Conservation (phyloP, 192 early-diverging fungal species). For the Blastocladiella britannica region DNA sequence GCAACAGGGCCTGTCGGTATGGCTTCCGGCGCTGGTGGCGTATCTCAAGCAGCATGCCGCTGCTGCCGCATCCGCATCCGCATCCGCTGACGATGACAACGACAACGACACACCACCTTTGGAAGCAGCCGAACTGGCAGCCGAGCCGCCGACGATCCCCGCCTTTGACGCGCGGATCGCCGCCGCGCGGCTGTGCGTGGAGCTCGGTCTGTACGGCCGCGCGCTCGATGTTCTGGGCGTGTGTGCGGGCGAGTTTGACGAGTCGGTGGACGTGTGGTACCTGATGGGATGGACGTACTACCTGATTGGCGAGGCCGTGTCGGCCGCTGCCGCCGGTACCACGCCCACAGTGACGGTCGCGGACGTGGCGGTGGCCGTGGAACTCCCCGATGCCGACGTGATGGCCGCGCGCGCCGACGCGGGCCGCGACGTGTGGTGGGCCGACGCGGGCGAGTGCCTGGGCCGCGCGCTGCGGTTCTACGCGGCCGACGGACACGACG, state of each 20-base stretch:
- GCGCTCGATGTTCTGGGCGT: constrained; percentile 60
- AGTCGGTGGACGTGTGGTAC: constrained; percentile 82
- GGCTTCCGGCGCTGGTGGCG: constrained; percentile 1
- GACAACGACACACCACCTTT: constrained; percentile 6
- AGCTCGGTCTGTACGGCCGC: constrained; percentile 53
- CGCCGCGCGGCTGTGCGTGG: constrained; percentile 64
- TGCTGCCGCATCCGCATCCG: constrained; percentile 7
- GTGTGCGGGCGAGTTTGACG: constrained; percentile 76
- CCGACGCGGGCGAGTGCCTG: constrained; percentile 18
- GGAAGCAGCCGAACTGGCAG: constrained; percentile 4
- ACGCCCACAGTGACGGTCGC: constrained; percentile 44
- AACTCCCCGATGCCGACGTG: constrained; percentile 9
- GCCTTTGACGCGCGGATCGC: constrained; percentile 66
- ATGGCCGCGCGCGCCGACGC: constrained; percentile 7
- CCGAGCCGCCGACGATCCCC: constrained; percentile 37
- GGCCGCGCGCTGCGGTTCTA: constrained; percentile 30
- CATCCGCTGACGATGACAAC: constrained; percentile 4
- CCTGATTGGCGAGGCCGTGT: constrained; percentile 36
- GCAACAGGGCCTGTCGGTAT: constrained; percentile 26
- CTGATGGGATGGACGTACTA: constrained; percentile 88
- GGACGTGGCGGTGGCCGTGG: constrained; percentile 39
- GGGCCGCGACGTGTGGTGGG: constrained; percentile 3
- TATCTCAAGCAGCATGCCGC: constrained; percentile 47
- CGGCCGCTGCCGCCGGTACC: constrained; percentile 23
- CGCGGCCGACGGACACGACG: constrained; percentile 34